Percentiles rank a stretch among this genome's conserved stretches.
These are phyloP conservation scores for Podospora didyma DNA, from an alignment of 495 filamentous ascomycete genomes.

Conservation along the genomic window DNA sequence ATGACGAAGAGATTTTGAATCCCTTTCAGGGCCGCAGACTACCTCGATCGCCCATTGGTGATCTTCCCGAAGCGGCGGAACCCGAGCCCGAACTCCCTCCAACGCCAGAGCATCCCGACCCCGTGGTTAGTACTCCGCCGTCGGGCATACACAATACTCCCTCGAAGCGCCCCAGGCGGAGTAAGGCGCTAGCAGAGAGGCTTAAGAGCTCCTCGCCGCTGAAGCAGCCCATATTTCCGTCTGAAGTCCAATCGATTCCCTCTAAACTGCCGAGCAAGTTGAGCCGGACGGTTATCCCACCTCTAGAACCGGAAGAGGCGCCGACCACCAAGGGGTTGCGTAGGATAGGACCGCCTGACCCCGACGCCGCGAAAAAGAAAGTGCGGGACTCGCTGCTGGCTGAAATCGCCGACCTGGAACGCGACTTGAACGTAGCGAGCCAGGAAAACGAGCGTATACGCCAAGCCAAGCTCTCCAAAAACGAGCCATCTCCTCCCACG, in stretches of 20 bases:
- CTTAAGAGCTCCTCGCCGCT: constrained; percentile 42
- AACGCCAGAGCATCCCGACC: constrained; percentile 60
- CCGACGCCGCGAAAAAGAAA: constrained; percentile 36
- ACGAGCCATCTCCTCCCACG: constrained; percentile 13
- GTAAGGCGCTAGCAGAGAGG: constrained; percentile 33
- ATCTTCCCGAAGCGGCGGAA: constrained; percentile 26
- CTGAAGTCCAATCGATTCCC: constrained; percentile 1
- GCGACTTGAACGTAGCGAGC: constrained; percentile 31
- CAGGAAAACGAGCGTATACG: constrained; percentile 39
- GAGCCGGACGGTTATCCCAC: background rate
- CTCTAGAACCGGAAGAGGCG: background rate
- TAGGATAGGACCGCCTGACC: constrained; percentile 32
- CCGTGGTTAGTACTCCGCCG: constrained; percentile 47
- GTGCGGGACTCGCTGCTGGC: constrained; percentile 33
- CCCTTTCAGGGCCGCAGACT: constrained; percentile 34
- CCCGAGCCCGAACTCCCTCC: constrained; percentile 67
- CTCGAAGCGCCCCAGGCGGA: constrained; percentile 38
- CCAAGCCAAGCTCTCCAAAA: constrained; percentile 21
- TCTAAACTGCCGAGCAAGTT: background rate
- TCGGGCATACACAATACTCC: constrained; percentile 52
- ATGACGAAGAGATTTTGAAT: constrained; percentile 41
- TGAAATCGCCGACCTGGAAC: constrained; percentile 33
- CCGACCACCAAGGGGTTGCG: constrained; percentile 19
- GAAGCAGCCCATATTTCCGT: constrained; percentile 31
- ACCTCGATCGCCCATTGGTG: constrained; percentile 35